Evolutionary conservation across 148 eudicot species (phyloP).

Genomic region (Vaccinium myrtillus): DNA sequence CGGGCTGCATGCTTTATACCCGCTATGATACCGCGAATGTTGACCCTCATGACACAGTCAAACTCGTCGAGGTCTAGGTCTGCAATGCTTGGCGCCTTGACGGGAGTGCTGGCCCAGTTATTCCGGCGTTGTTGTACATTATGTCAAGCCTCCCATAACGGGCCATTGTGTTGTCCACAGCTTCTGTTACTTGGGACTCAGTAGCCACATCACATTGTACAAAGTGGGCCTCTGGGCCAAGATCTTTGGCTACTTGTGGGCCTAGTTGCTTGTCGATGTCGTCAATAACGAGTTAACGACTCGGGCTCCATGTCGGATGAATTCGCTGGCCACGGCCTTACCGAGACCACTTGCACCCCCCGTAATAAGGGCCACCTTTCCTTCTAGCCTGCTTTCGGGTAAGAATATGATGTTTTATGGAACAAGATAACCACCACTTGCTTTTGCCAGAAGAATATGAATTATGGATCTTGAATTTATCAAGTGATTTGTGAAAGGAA

Average conservation of each 20-base stretch:
- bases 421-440: background rate
- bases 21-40: constrained; percentile 45
- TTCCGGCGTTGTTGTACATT: constrained; percentile 55
- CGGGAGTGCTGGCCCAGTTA: constrained; percentile 37
- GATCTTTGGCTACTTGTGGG: constrained; percentile 26
- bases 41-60: constrained; percentile 49
- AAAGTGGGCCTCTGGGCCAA: constrained; percentile 47
- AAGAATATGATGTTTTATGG: background rate
- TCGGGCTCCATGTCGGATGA: constrained; percentile 57
- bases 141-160: constrained; percentile 53
- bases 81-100: constrained; percentile 41
- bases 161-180: constrained; percentile 43
- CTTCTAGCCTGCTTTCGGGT: constrained; percentile 41
- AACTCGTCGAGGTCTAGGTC: constrained; percentile 46
- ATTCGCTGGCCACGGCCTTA: constrained; percentile 40
- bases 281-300: too few relatives aligned
- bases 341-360: constrained; percentile 79
- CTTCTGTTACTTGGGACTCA: constrained; percentile 44
- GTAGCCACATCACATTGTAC: constrained; percentile 50
- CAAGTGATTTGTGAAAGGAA: too few relatives aligned
- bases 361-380: constrained; percentile 68
- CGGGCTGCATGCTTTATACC: constrained; percentile 67
- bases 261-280: constrained; percentile 49
- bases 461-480: too few relatives aligned
- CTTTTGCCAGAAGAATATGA: background rate